Evolutionary conservation across 345 rosid species (phyloP), one percentile per base, ranked within the genome.

Genomic region (Citrus cavaleriei): DNA sequence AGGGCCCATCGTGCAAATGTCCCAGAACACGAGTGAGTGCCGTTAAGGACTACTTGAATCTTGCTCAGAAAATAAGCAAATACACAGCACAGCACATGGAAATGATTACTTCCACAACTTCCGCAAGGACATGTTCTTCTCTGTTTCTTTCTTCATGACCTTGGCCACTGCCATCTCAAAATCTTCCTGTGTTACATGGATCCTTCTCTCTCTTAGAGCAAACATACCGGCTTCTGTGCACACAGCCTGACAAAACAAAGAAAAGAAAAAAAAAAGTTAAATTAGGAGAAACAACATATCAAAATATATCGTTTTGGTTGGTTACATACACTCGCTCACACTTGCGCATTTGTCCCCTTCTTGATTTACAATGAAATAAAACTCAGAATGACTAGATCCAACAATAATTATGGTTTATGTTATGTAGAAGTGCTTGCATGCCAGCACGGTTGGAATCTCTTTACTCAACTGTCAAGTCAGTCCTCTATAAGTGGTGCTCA

Each of bases 191-290:
- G 98, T 97, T 18, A 97, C 99, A 62, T 97, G 99, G 10, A 94
- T 97, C 87, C 99, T 89, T 68, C 99, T 88, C 89, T 97, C 99
- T 75, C 99, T 90, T 32, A 97, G 82, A 2, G 99, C 99, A 92
- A 97, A 97, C 99, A 97, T 97, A 0, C 99, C 99, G 0, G 98
- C 98, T 83, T 97, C 99, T 2, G 99, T 97, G 91, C 99, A 97
- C 57, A 97, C 99, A 37, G 99, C 99, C 99, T 97, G 88, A 66
- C 65, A 69, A 49, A 19, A 34, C 34, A 67, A 5, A 64, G 16
- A 46, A 42, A 12, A 13, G 13, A 46, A 46, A 22, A 42, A 42
- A 6, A 42, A 62, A 6, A 6, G 21, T 49, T 22, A 32, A 10
- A 18, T 54, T 28, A 63, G 22, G 16, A 14, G 24, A 46, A 54